phyloP scores from a whole-genome alignment of 257 asterid species.

The Cruciata laevipes region DNA sequence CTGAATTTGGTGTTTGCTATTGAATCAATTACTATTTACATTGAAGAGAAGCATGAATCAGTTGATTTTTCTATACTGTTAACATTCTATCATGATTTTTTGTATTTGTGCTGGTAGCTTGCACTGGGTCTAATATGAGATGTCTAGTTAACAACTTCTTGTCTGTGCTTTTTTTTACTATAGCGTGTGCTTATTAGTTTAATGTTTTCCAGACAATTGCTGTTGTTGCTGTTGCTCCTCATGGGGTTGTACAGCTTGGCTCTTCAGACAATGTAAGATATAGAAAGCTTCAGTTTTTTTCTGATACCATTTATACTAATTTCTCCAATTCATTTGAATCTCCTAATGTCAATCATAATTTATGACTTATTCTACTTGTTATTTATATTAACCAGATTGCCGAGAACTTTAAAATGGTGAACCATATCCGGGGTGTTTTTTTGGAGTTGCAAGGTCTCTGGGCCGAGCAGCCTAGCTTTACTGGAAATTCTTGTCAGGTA shows the following conservation, averaged over 20 bases:
- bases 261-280: constrained; percentile 60
- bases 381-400: constrained; percentile 46
- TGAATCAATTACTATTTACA: background rate
- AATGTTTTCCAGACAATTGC: constrained; percentile 65
- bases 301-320: background rate
- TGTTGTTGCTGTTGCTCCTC: constrained; percentile 69
- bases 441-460: constrained; percentile 41
- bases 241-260: constrained; percentile 86
- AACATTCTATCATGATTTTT: background rate
- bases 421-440: constrained; percentile 53
- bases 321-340: background rate
- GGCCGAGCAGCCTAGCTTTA: constrained; percentile 28
- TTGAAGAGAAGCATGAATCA: background rate
- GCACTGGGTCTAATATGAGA: background rate
- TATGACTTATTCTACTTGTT: background rate
- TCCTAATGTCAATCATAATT: background rate
- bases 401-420: constrained; percentile 65
- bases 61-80: background rate
- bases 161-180: background rate
- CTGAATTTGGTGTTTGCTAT: constrained; percentile 7
- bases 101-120: background rate
- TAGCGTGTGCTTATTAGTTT: background rate
- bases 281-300: background rate
- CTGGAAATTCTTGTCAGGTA: constrained; percentile 56
- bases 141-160: background rate